A percentile compares a stretch with the other conserved stretches of the same genome.
phyloP scores from a whole-genome alignment of 345 rosid genomes.

The Pistacia atlantica region DNA sequence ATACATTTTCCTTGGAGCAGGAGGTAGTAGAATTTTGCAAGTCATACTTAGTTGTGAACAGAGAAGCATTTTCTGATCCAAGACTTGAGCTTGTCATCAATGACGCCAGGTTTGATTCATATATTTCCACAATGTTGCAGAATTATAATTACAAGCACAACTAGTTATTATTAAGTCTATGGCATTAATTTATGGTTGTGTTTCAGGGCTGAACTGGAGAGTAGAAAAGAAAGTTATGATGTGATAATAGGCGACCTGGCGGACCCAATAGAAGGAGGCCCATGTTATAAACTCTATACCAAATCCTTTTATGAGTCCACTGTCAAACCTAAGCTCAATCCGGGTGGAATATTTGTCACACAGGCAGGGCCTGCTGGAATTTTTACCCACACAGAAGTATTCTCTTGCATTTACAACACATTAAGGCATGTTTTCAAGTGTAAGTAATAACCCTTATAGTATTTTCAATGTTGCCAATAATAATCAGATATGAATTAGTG shows the following conservation, averaged over 20 bases:
- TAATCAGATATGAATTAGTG: not conserved
- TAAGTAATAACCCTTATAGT: slow-evolving; percentile 17
- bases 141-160: not conserved
- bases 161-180: not conserved
- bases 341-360: slow-evolving; percentile 59
- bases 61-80: slow-evolving; percentile 51
- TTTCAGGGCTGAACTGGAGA: slow-evolving; percentile 56
- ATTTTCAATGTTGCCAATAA: not conserved
- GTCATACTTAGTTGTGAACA: slow-evolving; percentile 47
- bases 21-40: slow-evolving; percentile 72
- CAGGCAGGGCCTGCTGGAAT: slow-evolving; percentile 38
- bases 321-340: slow-evolving; percentile 53
- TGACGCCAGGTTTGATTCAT: slow-evolving; percentile 48
- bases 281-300: slow-evolving; percentile 67
- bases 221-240: slow-evolving; percentile 42
- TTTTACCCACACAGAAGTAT: slow-evolving; percentile 70
- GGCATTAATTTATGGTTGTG: not conserved
- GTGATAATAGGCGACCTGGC: slow-evolving; percentile 72
- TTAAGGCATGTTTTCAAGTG: slow-evolving; percentile 64
- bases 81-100: slow-evolving; percentile 57
- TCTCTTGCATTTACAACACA: slow-evolving; percentile 63
- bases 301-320: slow-evolving; percentile 56
- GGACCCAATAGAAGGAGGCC: slow-evolving; percentile 76
- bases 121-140: not conserved
- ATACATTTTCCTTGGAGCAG: slow-evolving; percentile 29